These are phyloP conservation scores for Leccinum solheimii DNA, from an alignment of 1,284 basidiomycete genomes.

Conservation along the genomic window DNA sequence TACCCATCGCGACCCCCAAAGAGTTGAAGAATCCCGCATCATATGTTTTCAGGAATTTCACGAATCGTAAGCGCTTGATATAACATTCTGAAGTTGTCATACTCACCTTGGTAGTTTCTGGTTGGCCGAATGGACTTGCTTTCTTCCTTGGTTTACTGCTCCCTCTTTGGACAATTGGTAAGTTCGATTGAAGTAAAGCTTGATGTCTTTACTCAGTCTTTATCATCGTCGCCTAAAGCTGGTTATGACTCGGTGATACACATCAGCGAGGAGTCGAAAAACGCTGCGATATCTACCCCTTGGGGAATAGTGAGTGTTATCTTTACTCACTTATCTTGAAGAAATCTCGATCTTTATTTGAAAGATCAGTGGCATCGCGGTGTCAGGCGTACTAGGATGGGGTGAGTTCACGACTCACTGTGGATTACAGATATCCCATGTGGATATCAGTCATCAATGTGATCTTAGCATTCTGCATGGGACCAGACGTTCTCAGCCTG, in stretches of 20 bases:
- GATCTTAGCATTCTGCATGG: neutral
- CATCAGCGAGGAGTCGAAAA: constrained; percentile 49
- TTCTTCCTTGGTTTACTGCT: constrained; percentile 52
- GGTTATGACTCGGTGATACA: constrained; percentile 47
- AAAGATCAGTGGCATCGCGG: constrained; percentile 22
- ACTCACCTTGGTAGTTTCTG: constrained; percentile 38
- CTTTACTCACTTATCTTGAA: too few species aligned
- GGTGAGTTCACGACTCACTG: constrained; percentile 13
- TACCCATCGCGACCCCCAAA: constrained; percentile 47
- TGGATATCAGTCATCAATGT: neutral
- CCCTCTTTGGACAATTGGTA: constrained; percentile 46
- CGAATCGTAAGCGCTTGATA: constrained; percentile 32
- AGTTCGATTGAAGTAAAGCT: neutral
- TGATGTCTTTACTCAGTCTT: neutral
- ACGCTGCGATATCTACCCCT: constrained; percentile 48
- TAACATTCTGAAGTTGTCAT: neutral
- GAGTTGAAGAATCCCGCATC: constrained; percentile 44
- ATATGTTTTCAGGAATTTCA: constrained; percentile 41
- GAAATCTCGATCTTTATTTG: too few species aligned
- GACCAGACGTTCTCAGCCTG: neutral
- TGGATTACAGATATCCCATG: neutral
- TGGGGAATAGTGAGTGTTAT: constrained; percentile 29
- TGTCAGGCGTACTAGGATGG: constrained; percentile 25
- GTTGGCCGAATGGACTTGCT: constrained; percentile 49
- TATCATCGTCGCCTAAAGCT: constrained; percentile 24